Evolutionary conservation across 176 grass and related monocot genomes (phyloP).

Genomic region (barley (Hordeum vulgare)): DNA sequence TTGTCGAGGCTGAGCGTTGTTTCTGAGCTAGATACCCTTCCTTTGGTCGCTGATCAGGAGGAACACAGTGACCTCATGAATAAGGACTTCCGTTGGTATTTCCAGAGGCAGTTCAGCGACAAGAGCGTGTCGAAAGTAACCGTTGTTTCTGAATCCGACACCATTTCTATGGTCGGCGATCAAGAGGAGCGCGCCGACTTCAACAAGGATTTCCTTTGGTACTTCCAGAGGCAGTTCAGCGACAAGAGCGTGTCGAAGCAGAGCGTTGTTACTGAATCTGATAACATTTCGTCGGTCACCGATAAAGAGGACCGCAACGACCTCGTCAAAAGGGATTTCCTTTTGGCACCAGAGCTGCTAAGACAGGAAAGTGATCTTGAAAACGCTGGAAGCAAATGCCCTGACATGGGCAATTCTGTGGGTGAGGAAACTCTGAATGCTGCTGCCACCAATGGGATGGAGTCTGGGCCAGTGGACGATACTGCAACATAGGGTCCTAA

Average conservation of each 20-base stretch:
- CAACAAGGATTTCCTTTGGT: not conserved
- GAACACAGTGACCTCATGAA: not conserved
- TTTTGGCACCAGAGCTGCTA: not conserved
- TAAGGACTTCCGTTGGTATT: not conserved
- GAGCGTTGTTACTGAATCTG: constrained; percentile 21
- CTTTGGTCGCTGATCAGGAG: constrained; percentile 12
- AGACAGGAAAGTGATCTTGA: not conserved
- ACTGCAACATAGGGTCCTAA: not conserved
- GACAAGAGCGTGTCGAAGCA: constrained; percentile 30
- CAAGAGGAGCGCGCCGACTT: not conserved
- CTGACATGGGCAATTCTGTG: not conserved
- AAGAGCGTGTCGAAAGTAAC: constrained; percentile 35
- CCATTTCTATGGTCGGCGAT: not conserved
- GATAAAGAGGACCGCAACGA: constrained; percentile 24
- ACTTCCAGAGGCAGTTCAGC: constrained; percentile 43
- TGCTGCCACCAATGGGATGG: not conserved
- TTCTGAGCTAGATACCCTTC: constrained; percentile 16
- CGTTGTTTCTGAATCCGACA: constrained; percentile 24
- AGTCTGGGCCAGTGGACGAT: not conserved
- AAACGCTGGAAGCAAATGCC: constrained; percentile 8
- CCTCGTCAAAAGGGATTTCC: not conserved
- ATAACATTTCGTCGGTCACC: constrained; percentile 8
- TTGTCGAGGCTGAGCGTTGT: constrained; percentile 24
- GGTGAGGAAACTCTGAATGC: constrained; percentile 7
- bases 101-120: constrained; percentile 47